phyloP scores from a whole-genome alignment of 1,284 basidiomycete species.

The Ganoderma boninense region DNA sequence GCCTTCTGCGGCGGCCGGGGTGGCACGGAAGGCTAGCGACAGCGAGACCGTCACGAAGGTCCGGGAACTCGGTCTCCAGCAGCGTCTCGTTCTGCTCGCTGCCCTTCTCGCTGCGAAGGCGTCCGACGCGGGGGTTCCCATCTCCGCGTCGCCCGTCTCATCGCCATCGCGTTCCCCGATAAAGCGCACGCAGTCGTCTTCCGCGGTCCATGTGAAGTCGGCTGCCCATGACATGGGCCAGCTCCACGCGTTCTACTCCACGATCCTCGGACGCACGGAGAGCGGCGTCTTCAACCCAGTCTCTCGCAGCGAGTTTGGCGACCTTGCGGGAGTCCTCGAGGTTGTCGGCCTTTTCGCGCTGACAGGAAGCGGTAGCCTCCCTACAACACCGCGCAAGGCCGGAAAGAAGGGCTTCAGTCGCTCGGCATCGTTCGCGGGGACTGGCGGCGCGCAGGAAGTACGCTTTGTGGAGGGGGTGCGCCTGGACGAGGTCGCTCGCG shows the following conservation, averaged over 20 bases:
- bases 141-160: constrained; percentile 48
- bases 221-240: constrained; percentile 61
- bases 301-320: constrained; percentile 78
- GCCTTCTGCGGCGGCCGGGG: constrained; percentile 17
- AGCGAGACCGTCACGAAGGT: constrained; percentile 74
- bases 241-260: constrained; percentile 69
- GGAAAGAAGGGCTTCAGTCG: constrained; percentile 60
- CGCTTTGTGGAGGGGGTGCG: constrained; percentile 65
- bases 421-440: constrained; percentile 62
- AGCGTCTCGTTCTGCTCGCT: constrained; percentile 70
- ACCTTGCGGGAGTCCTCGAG: constrained; percentile 75
- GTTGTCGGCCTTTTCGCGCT: constrained; percentile 70
- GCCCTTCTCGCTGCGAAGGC: constrained; percentile 72
- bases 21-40: constrained; percentile 47
- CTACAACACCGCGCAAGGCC: constrained; percentile 48
- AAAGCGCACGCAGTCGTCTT: constrained; percentile 56
- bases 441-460: constrained; percentile 56
- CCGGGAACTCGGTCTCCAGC: constrained; percentile 72
- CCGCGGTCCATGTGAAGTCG: constrained; percentile 36
- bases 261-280: constrained; percentile 63
- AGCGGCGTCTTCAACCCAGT: constrained; percentile 65
- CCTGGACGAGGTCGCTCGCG: constrained; percentile 69
- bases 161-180: constrained; percentile 52
- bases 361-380: constrained; percentile 38
- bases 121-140: constrained; percentile 59